These are phyloP conservation scores for Apiotrichum akiyoshidainum DNA, from an alignment of 1,284 basidiomycete genomes.

Conservation along the genomic window DNA sequence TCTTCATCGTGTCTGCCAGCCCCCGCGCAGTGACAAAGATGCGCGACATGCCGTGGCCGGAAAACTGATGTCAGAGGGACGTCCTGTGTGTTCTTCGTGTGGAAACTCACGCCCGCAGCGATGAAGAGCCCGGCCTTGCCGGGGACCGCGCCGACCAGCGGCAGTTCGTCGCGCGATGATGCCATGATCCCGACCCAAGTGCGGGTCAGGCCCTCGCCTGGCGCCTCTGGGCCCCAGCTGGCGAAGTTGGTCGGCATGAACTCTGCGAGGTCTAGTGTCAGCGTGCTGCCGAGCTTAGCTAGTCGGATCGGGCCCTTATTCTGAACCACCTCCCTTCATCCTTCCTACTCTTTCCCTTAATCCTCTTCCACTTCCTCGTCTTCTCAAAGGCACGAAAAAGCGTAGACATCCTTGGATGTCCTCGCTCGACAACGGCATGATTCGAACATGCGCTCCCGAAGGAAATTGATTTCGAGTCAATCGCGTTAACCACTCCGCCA, in stretches of 20 bases:
- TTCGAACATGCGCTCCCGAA: too few species aligned
- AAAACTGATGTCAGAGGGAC: conserved; percentile 9
- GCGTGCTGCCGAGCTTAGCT: too few species aligned
- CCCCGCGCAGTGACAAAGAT: conserved; percentile 26
- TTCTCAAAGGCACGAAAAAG: too few species aligned
- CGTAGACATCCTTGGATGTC: too few species aligned
- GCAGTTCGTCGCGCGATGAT: conserved; percentile 25
- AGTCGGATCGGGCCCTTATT: too few species aligned
- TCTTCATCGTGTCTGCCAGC: conserved; percentile 21
- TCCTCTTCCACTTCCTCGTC: too few species aligned
- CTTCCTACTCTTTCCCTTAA: too few species aligned
- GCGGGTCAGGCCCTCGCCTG: conserved; percentile 29
- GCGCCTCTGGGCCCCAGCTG: conserved; percentile 24
- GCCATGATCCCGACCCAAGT: conserved; percentile 30
- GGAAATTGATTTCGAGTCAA: too few species aligned
- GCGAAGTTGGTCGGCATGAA: conserved; percentile 22
- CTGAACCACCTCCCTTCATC: too few species aligned
- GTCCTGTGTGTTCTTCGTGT: background rate
- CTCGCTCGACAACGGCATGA: too few species aligned
- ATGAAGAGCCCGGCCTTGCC: conserved; percentile 24
- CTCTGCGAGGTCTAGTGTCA: conserved; percentile 16
- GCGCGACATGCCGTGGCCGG: conserved; percentile 28
- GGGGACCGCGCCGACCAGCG: conserved; percentile 32
- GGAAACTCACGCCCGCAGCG: conserved; percentile 16
- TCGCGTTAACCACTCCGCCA: too few species aligned